Percentiles rank a stretch among this genome's conserved stretches.
phyloP scores from a whole-genome alignment of 1,139 yeast species.

The Debaryomyces subglobosus region DNA sequence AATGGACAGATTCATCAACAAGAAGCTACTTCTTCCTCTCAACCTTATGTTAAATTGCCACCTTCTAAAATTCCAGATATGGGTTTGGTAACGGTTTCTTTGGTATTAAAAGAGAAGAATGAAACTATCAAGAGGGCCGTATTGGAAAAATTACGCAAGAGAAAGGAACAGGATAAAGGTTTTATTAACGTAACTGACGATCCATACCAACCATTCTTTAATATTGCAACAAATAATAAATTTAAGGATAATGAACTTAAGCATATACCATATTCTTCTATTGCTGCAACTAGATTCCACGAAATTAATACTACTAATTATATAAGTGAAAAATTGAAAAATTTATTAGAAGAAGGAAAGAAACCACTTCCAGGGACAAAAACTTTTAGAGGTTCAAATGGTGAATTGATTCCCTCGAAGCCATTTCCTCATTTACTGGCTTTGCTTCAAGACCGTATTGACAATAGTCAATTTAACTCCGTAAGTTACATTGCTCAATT shows the following conservation, averaged over 20 bases:
- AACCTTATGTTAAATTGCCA: slow-evolving; percentile 84
- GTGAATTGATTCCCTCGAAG: slow-evolving; percentile 47
- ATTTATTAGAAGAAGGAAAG: slow-evolving; percentile 43
- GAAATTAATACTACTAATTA: slow-evolving; percentile 68
- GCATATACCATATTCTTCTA: slow-evolving; percentile 81
- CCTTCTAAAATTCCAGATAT: slow-evolving; percentile 92
- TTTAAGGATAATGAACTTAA: slow-evolving; percentile 50
- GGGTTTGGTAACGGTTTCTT: slow-evolving; percentile 82
- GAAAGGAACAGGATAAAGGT: slow-evolving; percentile 70
- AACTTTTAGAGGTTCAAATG: slow-evolving; percentile 49
- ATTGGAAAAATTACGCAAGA: slow-evolving; percentile 73
- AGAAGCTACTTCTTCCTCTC: slow-evolving; percentile 46
- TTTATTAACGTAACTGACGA: slow-evolving; percentile 89
- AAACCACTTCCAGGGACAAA: slow-evolving; percentile 47
- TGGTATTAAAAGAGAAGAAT: slow-evolving; percentile 74
- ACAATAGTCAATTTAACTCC: slow-evolving; percentile 27
- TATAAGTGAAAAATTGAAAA: slow-evolving; percentile 44
- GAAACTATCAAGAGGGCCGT: slow-evolving; percentile 80
- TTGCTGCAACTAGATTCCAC: slow-evolving; percentile 70
- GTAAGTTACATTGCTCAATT: slow-evolving; percentile 44
- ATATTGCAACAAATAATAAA: slow-evolving; percentile 59
- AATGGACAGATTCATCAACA: slow-evolving; percentile 19
- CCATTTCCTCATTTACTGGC: slow-evolving; percentile 48
- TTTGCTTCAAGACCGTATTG: slow-evolving; percentile 33
- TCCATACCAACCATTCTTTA: slow-evolving; percentile 85